phyloP scores from a whole-genome alignment of 352 stramenopile species.

The Peronospora destructor region DNA sequence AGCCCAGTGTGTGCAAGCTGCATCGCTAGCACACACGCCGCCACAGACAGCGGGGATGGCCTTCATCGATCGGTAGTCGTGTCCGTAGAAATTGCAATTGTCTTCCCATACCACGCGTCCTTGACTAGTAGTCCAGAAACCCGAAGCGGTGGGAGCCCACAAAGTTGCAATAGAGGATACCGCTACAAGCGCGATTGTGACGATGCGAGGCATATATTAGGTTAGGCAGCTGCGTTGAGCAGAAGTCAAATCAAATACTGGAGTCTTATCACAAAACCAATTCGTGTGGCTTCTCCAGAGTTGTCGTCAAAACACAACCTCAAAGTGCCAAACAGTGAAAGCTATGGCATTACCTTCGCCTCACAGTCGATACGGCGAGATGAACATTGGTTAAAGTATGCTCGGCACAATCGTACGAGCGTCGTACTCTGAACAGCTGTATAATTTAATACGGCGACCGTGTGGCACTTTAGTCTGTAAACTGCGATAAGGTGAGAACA shows the following conservation, averaged over 20 bases:
- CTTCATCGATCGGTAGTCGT: constrained; percentile 23
- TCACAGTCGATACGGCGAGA: too few species aligned
- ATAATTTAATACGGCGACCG: constrained; percentile 1
- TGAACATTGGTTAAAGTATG: background rate
- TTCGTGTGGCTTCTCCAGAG: background rate
- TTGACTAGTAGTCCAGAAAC: constrained; percentile 14
- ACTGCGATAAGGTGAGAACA: background rate
- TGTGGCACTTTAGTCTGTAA: background rate
- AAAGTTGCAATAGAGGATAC: constrained; percentile 8
- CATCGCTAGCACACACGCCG: constrained; percentile 26
- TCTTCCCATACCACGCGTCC: constrained; percentile 34
- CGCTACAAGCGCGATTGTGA: constrained; percentile 7
- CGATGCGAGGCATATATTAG: constrained; percentile 5
- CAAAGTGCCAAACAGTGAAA: background rate
- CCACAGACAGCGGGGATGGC: constrained; percentile 29
- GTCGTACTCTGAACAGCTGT: constrained; percentile 4
- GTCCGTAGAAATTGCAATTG: constrained; percentile 32
- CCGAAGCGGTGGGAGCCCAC: constrained; percentile 1
- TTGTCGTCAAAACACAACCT: too few species aligned
- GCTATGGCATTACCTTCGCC: background rate
- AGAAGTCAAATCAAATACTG: constrained; percentile 18
- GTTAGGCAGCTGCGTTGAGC: constrained; percentile 8
- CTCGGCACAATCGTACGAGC: constrained; percentile 1
- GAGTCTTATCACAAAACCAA: background rate
- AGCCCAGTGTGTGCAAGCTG: constrained; percentile 32